A percentile compares a stretch with the other conserved stretches of the same genome.
These are phyloP conservation scores for Cystobasidium tubakii DNA, from an alignment of 768 basidiomycete genomes.

Conservation along the genomic window DNA sequence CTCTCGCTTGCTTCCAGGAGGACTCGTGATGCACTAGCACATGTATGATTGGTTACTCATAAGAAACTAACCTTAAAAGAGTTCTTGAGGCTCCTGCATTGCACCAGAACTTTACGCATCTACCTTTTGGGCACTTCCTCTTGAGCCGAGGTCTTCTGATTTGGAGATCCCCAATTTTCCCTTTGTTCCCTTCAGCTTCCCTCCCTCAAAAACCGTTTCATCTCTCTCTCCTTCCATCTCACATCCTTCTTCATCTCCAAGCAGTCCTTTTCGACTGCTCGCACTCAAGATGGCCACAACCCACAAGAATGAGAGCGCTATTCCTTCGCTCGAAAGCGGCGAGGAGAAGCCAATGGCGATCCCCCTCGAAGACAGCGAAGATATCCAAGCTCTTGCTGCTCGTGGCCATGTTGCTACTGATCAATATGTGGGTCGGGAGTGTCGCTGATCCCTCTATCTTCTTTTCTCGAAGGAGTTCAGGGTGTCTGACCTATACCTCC, in stretches of 20 bases:
- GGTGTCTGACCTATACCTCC: neutral
- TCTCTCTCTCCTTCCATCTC: neutral
- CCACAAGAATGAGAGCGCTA: neutral
- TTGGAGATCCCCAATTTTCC: neutral
- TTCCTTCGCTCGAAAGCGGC: neutral
- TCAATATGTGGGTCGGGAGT: constrained; percentile 11
- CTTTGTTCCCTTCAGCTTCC: neutral
- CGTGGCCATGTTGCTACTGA: constrained; percentile 31
- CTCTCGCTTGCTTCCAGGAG: too few relatives aligned
- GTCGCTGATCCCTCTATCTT: neutral
- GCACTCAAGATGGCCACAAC: neutral
- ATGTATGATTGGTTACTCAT: too few relatives aligned
- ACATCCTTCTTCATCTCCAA: neutral
- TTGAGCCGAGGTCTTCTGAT: too few relatives aligned
- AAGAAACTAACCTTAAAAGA: too few relatives aligned
- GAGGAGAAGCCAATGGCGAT: constrained; percentile 14
- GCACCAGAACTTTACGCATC: too few relatives aligned
- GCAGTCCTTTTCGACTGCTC: neutral
- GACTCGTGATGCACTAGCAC: too few relatives aligned
- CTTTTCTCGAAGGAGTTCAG: neutral
- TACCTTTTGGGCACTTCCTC: too few relatives aligned
- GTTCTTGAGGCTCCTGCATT: too few relatives aligned
- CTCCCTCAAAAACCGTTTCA: neutral
- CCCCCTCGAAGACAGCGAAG: neutral
- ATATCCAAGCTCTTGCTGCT: constrained; percentile 17